Base-by-base conservation (phyloP, 306 rosid genomes). In the Glycyrrhiza uralensis region DNA sequence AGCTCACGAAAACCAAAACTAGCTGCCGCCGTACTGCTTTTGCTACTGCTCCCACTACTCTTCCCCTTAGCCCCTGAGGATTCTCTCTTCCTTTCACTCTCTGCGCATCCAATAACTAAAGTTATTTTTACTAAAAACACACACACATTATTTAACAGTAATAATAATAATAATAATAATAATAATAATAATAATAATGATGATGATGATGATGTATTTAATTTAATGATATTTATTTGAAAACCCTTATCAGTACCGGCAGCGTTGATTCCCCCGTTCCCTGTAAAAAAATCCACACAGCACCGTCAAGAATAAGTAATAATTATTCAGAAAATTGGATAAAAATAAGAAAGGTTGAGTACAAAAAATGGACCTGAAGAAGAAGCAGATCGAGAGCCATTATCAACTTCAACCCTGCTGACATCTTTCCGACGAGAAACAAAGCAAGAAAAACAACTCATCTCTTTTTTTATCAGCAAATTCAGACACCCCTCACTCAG, bases 1-100 rank as follows among this genome's bases (percentile, higher is more conserved):
- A 94, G 95, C 80, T 94, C 99, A 6, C 89, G 87, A 62, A 94
- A 94, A 5, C 77, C 73, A 11, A 81, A 81, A 54, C 84, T 83
- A 42, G 80, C 76, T 4, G 87, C 87, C 0, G 79, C 79, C 0
- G 89, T 60, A 13, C 13, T 52, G 71, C 60, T 41, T 49, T 79
- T 79, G 3, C 72, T 23, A 67, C 74, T 36, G 45, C 19, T 47
- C 44, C 58, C 63, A 13, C 67, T n/a, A 56, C 20, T 46, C 83
- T 82, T 78, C 45, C 83, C 80, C 56, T 60, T 67, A 19, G 5
- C 57, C 20, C 45, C 67, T 12, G 56, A 42, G 3, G 60, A 19
- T 30, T 70, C 80, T 46, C 52, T 84, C 58, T 71, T 84, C 65
- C 76, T 74, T 74, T 81, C 88, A 60, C 76, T 39, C 33, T 69